A percentile compares a stretch with the other conserved stretches of the same genome.
phyloP scores from a whole-genome alignment of 441 rosid species.

The Bruguiera hainesii region DNA sequence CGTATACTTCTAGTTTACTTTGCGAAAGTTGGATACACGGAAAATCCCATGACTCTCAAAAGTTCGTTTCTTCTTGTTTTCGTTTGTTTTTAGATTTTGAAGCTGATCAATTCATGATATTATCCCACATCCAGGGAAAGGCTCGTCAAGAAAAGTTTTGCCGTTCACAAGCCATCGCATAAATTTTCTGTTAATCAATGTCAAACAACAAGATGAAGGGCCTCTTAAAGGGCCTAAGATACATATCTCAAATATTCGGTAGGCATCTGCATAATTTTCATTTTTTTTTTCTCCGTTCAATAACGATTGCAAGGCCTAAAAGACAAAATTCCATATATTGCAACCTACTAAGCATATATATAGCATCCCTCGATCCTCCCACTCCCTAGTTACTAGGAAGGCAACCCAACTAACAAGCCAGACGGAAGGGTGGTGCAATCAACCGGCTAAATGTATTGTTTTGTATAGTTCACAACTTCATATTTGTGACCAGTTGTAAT shows the following conservation, averaged over 20 bases:
- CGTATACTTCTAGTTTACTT: no score
- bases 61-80: neutral
- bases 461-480: no score
- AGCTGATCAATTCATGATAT: neutral
- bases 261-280: slow-evolving; percentile 1
- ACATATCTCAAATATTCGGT: slow-evolving; percentile 87
- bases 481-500: neutral
- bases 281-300: neutral
- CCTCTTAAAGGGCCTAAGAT: slow-evolving; percentile 69
- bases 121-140: neutral
- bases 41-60: no score
- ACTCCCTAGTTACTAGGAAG: no score
- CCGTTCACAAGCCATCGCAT: neutral
- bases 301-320: neutral
- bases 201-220: slow-evolving; percentile 75
- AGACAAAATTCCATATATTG: neutral
- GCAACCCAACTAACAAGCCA: no score
- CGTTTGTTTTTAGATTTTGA: slow-evolving; percentile 17
- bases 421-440: no score
- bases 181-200: slow-evolving; percentile 23
- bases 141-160: neutral
- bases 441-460: no score
- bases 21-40: no score
- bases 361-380: neutral
- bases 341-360: no score